A percentile compares a stretch with the other conserved stretches of the same genome.
Conservation (phyloP, 768 basidiomycete species). For the Suillus ampliporus region DNA sequence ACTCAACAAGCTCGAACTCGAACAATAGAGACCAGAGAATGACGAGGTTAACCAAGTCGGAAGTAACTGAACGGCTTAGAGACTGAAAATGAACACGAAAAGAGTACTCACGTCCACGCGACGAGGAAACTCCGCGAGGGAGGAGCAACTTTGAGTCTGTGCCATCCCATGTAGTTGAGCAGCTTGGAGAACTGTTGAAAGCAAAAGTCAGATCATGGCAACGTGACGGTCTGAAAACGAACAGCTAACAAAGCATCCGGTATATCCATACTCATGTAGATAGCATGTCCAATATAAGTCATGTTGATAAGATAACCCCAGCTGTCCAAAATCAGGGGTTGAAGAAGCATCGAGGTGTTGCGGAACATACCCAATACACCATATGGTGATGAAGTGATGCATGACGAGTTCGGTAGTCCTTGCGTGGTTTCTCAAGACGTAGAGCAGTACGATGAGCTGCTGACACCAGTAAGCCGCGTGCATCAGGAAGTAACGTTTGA, state of each 20-base stretch:
- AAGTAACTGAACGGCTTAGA: conserved; percentile 68
- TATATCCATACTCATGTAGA: conserved; percentile 97
- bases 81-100: neutral
- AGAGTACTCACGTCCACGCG: conserved; percentile 77
- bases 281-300: conserved; percentile 87
- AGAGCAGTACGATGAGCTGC: conserved; percentile 87
- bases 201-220: neutral
- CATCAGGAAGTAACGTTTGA: conserved; percentile 94
- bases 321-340: conserved; percentile 42
- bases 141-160: conserved; percentile 62
- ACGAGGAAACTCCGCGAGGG: conserved; percentile 70
- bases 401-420: conserved; percentile 89
- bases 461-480: conserved; percentile 96
- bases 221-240: conserved; percentile 31
- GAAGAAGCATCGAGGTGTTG: conserved; percentile 9
- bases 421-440: conserved; percentile 91
- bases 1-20: conserved; percentile 81
- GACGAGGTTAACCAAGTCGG: conserved; percentile 84
- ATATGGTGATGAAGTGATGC: conserved; percentile 94
- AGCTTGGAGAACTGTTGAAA: conserved; percentile 75
- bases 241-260: conserved; percentile 90
- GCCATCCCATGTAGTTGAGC: conserved; percentile 82
- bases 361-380: conserved; percentile 80
- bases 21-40: conserved; percentile 90
- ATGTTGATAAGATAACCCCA: conserved; percentile 86